Conservation (phyloP, 2,329 filamentous ascomycete species). For the Calonectria pseudoturangicola region DNA sequence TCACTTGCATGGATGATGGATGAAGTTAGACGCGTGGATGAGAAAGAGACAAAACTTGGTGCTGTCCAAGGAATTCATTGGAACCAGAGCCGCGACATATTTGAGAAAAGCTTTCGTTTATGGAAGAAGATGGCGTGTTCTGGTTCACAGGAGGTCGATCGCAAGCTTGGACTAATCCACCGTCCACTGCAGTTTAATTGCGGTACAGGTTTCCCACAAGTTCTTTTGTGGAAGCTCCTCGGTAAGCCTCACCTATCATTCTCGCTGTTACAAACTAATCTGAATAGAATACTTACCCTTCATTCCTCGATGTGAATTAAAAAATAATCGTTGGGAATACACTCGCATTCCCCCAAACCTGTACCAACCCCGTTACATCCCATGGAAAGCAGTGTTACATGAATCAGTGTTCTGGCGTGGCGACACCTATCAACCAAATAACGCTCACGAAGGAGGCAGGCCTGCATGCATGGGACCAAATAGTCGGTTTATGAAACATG, state of each 20-base stretch:
- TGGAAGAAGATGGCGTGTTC: too few relatives aligned
- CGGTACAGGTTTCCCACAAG: neutral
- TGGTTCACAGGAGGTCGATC: neutral
- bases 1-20: conserved; percentile 2
- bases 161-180: neutral
- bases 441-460: too few relatives aligned
- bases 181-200: neutral
- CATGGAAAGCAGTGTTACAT: neutral
- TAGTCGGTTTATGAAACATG: too few relatives aligned
- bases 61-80: neutral
- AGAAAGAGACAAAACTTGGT: neutral
- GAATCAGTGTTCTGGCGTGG: neutral
- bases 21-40: neutral
- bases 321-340: neutral
- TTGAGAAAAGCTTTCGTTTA: neutral
- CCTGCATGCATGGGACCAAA: too few relatives aligned
- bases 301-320: neutral
- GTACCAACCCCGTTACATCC: neutral
- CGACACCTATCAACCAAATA: too few relatives aligned
- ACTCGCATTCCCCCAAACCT: neutral
- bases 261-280: neutral
- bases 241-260: neutral
- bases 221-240: neutral
- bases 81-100: neutral
- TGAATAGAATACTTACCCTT: neutral